Conservation (phyloP, 306 rosid species). For the Corylus americana region DNA sequence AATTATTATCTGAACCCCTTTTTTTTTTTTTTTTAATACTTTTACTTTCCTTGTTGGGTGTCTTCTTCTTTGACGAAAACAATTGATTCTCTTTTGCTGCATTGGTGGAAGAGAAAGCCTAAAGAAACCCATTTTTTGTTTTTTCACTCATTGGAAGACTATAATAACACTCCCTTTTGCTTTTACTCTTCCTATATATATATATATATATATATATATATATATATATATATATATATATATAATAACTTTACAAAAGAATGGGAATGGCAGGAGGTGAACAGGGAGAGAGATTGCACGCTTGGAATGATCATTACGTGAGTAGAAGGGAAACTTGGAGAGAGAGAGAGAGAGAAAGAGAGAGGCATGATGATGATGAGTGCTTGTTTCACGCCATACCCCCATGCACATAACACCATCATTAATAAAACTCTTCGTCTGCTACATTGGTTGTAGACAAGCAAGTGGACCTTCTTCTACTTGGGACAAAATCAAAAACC, state of each 20-base stretch:
- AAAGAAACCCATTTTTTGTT: slow-evolving; percentile 34
- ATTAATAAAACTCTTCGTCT: slow-evolving; percentile 43
- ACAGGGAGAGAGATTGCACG: slow-evolving; percentile 23
- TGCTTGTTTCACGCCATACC: slow-evolving; percentile 64
- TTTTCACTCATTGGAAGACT: slow-evolving; percentile 22
- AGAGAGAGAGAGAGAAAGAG: background rate
- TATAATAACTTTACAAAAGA: background rate
- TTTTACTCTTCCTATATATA: slow-evolving; percentile 27
- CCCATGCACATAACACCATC: slow-evolving; percentile 69
- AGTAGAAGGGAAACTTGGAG: background rate
- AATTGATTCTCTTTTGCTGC: slow-evolving; percentile 47
- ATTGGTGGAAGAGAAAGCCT: slow-evolving; percentile 79
- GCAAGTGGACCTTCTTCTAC: slow-evolving; percentile 33
- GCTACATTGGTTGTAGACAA: slow-evolving; percentile 30
- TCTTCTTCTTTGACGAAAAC: slow-evolving; percentile 63
- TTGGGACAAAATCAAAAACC: slow-evolving; percentile 37
- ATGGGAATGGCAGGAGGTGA: slow-evolving; percentile 19
- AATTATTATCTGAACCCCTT: slow-evolving; percentile 4
- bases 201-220: no score
- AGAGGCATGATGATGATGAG: slow-evolving; percentile 41
- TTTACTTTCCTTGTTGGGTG: slow-evolving; percentile 55
- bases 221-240: no score
- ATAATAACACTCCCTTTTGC: slow-evolving; percentile 9
- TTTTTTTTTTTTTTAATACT: background rate
- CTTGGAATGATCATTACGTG: slow-evolving; percentile 24